Evolutionary conservation across 1,284 basidiomycete species (phyloP).

Genomic region (Pyrrhoderma lamaoense): DNA sequence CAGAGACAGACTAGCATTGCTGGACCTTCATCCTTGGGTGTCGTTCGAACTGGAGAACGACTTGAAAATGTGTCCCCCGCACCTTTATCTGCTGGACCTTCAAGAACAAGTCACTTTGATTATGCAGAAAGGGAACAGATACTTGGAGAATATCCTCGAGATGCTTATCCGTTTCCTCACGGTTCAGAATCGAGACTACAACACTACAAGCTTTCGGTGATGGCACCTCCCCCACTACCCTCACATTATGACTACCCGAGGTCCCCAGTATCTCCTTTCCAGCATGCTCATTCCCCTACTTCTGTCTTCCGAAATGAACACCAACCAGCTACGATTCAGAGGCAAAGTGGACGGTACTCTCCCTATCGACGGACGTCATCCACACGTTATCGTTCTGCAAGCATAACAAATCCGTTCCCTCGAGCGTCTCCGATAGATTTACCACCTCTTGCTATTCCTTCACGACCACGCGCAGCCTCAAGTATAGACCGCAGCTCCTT

Average conservation of each 20-base stretch:
- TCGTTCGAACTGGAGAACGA: constrained; percentile 4
- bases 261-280: background rate
- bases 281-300: background rate
- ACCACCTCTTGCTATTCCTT: constrained; percentile 15
- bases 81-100: constrained; percentile 11
- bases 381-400: constrained; percentile 4
- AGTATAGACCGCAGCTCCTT: background rate
- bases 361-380: constrained; percentile 6
- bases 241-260: background rate
- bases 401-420: background rate
- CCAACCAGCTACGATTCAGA: background rate
- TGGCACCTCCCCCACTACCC: constrained; percentile 5
- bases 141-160: background rate
- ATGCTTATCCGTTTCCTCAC: constrained; percentile 1
- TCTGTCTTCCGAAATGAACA: constrained; percentile 7
- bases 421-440: constrained; percentile 14
- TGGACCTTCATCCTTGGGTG: constrained; percentile 8
- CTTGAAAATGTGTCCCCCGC: constrained; percentile 4
- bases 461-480: constrained; percentile 5
- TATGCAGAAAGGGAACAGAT: background rate
- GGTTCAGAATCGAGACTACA: background rate
- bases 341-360: constrained; percentile 7
- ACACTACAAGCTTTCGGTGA: constrained; percentile 2
- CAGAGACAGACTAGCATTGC: constrained; percentile 10
- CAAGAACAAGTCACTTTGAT: constrained; percentile 8